Evolutionary conservation across 805 yeast species (phyloP).

Genomic region (Wickerhamomyces bisporus): DNA sequence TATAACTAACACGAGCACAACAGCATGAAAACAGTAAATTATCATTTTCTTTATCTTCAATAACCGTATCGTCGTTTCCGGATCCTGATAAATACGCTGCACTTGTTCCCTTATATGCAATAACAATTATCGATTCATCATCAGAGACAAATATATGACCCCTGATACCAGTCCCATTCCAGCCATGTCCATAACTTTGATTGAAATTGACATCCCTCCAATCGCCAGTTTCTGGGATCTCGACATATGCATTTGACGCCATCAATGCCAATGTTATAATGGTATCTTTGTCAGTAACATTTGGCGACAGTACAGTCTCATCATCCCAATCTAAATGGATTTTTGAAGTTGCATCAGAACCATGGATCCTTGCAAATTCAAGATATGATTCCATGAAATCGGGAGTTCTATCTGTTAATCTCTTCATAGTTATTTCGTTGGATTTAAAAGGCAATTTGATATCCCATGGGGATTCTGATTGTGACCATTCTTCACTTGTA

Average conservation of each 20-base stretch:
- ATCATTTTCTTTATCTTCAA: conserved; percentile 79
- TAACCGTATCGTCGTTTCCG: conserved; percentile 77
- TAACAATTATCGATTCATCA: conserved; percentile 55
- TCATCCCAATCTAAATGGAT: conserved; percentile 62
- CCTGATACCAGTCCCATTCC: conserved; percentile 80
- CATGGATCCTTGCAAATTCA: conserved; percentile 39
- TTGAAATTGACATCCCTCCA: conserved; percentile 81
- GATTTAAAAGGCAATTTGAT: conserved; percentile 26
- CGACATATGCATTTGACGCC: conserved; percentile 89
- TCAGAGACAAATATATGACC: conserved; percentile 83
- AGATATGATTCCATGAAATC: conserved; percentile 63
- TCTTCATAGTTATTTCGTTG: conserved; percentile 23
- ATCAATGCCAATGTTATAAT: conserved; percentile 72
- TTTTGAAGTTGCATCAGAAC: conserved; percentile 30
- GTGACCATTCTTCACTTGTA: conserved; percentile 11
- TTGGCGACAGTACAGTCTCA: conserved; percentile 57
- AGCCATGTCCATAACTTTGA: conserved; percentile 64
- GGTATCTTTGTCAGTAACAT: conserved; percentile 69
- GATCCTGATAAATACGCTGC: conserved; percentile 78
- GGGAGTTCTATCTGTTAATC: conserved; percentile 48
- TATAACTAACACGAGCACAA: conserved; percentile 85
- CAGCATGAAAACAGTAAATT: conserved; percentile 90
- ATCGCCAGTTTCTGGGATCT: conserved; percentile 69
- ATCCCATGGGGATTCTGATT: conserved; percentile 36
- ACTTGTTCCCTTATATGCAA: conserved; percentile 87